Percentiles rank a stretch among this genome's conserved stretches.
These are phyloP conservation scores for Clonostachys sp. DNA, from an alignment of 2,329 filamentous ascomycete species.

Conservation along the genomic window DNA sequence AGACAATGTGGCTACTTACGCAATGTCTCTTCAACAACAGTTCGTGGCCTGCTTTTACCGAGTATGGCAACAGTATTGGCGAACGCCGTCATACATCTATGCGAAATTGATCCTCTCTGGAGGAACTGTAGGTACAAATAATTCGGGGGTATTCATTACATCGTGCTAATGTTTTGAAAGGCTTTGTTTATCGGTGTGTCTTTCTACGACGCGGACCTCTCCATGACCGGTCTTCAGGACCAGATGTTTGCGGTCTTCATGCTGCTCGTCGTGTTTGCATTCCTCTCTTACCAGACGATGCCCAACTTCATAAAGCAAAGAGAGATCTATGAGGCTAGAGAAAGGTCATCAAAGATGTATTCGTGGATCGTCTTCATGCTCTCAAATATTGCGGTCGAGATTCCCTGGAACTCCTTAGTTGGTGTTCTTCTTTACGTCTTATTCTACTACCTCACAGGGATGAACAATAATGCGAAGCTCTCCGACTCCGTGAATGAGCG, in stretches of 20 bases:
- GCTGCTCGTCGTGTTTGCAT: conserved; percentile 61
- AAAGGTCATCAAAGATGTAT: conserved; percentile 71
- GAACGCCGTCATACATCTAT: conserved; percentile 71
- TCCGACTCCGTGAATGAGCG: conserved; percentile 44
- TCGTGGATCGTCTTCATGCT: conserved; percentile 73
- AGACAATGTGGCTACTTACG: conserved; percentile 31
- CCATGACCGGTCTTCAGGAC: conserved; percentile 66
- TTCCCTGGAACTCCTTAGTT: conserved; percentile 49
- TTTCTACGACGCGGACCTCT: conserved; percentile 65
- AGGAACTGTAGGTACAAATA: conserved; percentile 64
- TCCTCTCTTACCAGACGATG: conserved; percentile 67
- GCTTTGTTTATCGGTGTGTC: conserved; percentile 76
- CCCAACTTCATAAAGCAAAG: conserved; percentile 74
- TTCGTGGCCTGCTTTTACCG: conserved; percentile 62
- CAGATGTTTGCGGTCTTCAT: conserved; percentile 71
- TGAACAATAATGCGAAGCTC: conserved; percentile 44
- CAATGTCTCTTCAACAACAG: conserved; percentile 37
- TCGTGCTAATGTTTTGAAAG: conserved; percentile 38
- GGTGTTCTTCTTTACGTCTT: not conserved
- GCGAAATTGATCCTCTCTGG: conserved; percentile 70
- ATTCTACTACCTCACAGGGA: conserved; percentile 63
- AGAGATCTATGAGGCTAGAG: conserved; percentile 67
- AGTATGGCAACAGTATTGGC: conserved; percentile 67
- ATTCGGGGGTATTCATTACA: conserved; percentile 67
- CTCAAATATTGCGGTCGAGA: conserved; percentile 66